phyloP scores from a whole-genome alignment of 192 early-diverging fungal genomes.

The Mortierella claussenii region DNA sequence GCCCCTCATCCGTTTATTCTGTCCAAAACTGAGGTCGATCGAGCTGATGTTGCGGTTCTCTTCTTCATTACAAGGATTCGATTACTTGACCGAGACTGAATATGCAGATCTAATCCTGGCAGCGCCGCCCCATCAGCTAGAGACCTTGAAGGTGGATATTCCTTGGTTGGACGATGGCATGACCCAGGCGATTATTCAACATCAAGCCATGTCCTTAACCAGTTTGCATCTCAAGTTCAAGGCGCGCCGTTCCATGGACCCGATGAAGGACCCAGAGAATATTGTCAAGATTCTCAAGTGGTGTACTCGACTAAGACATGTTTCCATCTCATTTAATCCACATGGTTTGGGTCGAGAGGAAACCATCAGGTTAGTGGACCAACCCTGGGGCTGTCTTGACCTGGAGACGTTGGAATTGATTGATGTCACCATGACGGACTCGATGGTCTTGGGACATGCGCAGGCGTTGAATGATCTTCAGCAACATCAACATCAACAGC shows the following conservation, averaged over 20 bases:
- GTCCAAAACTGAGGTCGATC: slow-evolving; percentile 10
- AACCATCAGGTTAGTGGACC: slow-evolving; percentile 15
- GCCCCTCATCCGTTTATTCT: slow-evolving; percentile 14
- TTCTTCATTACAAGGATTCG: slow-evolving; percentile 10
- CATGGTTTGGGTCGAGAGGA: slow-evolving; percentile 19
- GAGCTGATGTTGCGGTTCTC: slow-evolving; percentile 29
- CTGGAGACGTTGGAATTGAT: slow-evolving; percentile 21
- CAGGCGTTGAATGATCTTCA: not conserved
- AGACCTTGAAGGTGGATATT: slow-evolving; percentile 23
- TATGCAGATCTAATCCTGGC: slow-evolving; percentile 24
- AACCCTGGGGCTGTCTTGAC: slow-evolving; percentile 23
- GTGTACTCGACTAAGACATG: not conserved
- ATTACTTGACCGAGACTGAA: slow-evolving; percentile 26
- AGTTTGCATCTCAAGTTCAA: slow-evolving; percentile 17
- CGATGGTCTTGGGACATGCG: not conserved
- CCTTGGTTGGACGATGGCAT: slow-evolving; percentile 25
- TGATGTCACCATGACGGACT: slow-evolving; percentile 10
- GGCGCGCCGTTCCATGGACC: slow-evolving; percentile 3
- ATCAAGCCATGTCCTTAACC: slow-evolving; percentile 2
- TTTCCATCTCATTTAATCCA: slow-evolving; percentile 24
- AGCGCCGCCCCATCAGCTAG: not conserved
- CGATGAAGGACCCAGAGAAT: slow-evolving; percentile 25
- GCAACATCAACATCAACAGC: not conserved
- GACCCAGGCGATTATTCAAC: slow-evolving; percentile 19
- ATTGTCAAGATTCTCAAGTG: slow-evolving; percentile 16